A percentile compares a stretch with the other conserved stretches of the same genome.
Conservation (phyloP, 2,329 filamentous ascomycete species). For the Talaromyces rugulosus region DNA sequence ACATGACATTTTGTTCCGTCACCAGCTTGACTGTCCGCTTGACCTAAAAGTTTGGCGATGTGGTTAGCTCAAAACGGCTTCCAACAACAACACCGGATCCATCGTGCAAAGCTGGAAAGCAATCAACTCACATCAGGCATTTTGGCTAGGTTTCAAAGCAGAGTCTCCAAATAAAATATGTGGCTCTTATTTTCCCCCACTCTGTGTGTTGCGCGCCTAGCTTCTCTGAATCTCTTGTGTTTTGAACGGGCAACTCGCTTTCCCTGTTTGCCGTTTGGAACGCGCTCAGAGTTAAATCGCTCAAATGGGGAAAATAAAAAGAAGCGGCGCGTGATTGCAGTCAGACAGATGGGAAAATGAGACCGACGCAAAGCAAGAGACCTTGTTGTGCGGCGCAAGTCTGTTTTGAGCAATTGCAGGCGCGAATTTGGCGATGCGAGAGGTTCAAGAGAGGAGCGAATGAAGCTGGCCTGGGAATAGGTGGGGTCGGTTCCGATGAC, state of each 20-base stretch:
- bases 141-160: slow-evolving; percentile 18
- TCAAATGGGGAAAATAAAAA: neutral
- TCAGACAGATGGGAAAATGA: neutral
- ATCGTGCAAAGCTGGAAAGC: neutral
- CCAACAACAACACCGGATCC: neutral
- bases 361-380: neutral
- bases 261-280: neutral
- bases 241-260: neutral
- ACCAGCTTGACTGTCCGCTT: slow-evolving; percentile 90
- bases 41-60: slow-evolving; percentile 44
- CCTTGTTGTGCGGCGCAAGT: neutral
- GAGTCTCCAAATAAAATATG: neutral
- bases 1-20: slow-evolving; percentile 87
- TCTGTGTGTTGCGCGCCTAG: neutral
- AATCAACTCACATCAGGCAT: slow-evolving; percentile 43
- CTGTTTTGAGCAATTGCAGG: neutral
- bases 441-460: neutral
- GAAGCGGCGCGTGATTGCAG: neutral
- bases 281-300: neutral
- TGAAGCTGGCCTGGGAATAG: neutral
- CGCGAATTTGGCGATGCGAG: neutral
- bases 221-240: neutral
- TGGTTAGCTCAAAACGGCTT: neutral
- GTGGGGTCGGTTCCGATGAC: neutral
- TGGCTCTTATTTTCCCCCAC: neutral